Conservation (phyloP, 2,329 filamentous ascomycete genomes). For the Pleoardoris graminearum region DNA sequence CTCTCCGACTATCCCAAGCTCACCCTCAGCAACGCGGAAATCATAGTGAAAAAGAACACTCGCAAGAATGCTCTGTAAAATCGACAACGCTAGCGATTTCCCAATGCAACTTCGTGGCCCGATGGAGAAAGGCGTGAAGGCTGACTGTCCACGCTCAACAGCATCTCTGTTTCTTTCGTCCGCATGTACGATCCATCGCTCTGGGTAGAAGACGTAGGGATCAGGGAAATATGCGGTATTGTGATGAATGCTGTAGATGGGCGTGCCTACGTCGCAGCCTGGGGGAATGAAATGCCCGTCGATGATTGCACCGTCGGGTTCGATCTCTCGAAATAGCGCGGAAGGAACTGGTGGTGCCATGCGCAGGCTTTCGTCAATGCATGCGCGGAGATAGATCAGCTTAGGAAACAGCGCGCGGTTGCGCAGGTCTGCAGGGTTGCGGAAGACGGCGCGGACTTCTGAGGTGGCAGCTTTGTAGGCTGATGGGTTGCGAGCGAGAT, state of each 20-base stretch:
- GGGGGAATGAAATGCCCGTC: constrained; percentile 13
- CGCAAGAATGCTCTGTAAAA: too few species aligned
- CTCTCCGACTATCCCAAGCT: too few species aligned
- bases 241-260: constrained; percentile 11
- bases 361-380: constrained; percentile 26
- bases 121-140: constrained; percentile 9
- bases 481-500: constrained; percentile 5
- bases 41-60: too few species aligned
- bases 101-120: constrained; percentile 10
- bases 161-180: not conserved
- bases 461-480: not conserved
- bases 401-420: constrained; percentile 10
- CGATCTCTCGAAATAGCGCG: constrained; percentile 12
- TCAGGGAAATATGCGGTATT: constrained; percentile 6
- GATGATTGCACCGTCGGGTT: constrained; percentile 20
- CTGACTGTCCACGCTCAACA: not conserved
- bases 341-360: constrained; percentile 16
- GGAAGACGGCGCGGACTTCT: constrained; percentile 18
- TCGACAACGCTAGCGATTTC: not conserved
- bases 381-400: constrained; percentile 22
- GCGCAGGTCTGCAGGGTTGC: constrained; percentile 16
- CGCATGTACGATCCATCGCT: too few species aligned
- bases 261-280: not conserved
- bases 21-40: too few species aligned
- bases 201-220: not conserved